Evolutionary conservation across 805 yeast genomes (phyloP).

Genomic region (Saccharomycopsis amapae): DNA sequence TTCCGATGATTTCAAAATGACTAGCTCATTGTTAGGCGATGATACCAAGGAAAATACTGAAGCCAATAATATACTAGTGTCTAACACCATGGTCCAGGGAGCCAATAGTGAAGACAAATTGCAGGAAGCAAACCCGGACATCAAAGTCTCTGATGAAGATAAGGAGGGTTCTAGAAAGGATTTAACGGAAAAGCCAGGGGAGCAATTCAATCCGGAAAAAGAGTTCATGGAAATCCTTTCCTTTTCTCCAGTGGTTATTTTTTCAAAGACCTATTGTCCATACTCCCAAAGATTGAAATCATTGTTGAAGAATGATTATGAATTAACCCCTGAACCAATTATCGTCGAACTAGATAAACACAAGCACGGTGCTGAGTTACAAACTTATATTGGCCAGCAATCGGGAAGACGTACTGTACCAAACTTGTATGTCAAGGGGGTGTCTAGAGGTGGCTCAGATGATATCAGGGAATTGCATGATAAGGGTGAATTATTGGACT

Average conservation of each 20-base stretch:
- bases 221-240: constrained; percentile 52
- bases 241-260: constrained; percentile 58
- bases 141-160: not conserved
- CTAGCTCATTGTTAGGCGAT: not conserved
- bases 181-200: constrained; percentile 24
- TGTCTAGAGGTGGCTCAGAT: constrained; percentile 83
- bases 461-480: constrained; percentile 63
- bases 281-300: constrained; percentile 66
- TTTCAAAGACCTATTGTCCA: constrained; percentile 59
- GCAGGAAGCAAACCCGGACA: not conserved
- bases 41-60: not conserved
- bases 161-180: constrained; percentile 5
- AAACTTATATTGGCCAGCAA: constrained; percentile 55
- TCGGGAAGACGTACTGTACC: constrained; percentile 90
- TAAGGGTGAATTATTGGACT: constrained; percentile 43
- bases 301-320: constrained; percentile 54
- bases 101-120: not conserved
- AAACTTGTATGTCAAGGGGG: constrained; percentile 67
- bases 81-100: not conserved
- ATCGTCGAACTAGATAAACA: constrained; percentile 82
- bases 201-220: constrained; percentile 40
- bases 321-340: constrained; percentile 61
- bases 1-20: not conserved
- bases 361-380: constrained; percentile 66
- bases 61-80: no score